These are phyloP conservation scores for Coemansia sp. DNA, from an alignment of 192 early-diverging fungal species.

Conservation along the genomic window DNA sequence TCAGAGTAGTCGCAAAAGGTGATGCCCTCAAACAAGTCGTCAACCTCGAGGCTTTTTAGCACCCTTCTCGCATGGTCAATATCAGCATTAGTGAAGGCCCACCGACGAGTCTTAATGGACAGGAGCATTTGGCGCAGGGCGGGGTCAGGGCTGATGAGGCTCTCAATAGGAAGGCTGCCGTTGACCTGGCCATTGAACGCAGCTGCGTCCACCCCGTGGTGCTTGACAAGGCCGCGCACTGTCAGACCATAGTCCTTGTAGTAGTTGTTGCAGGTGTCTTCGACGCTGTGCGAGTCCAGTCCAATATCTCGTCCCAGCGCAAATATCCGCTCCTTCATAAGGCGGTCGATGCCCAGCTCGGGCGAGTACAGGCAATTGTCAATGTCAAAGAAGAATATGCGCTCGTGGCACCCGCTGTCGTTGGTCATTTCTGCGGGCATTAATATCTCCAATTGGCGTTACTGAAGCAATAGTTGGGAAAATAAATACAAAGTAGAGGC, in stretches of 20 bases:
- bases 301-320: constrained; percentile 57
- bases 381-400: constrained; percentile 73
- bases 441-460: no score
- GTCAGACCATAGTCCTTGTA: constrained; percentile 69
- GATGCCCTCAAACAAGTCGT: constrained; percentile 70
- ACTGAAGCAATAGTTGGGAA: background rate
- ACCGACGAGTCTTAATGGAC: constrained; percentile 54
- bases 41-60: constrained; percentile 57
- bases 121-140: constrained; percentile 61
- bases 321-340: constrained; percentile 63
- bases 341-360: constrained; percentile 44
- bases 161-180: constrained; percentile 61
- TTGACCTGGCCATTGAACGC: constrained; percentile 69
- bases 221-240: constrained; percentile 62
- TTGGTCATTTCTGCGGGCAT: constrained; percentile 2
- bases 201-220: constrained; percentile 63
- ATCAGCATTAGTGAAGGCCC: constrained; percentile 80
- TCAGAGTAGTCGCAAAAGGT: constrained; percentile 70
- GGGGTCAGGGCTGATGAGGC: constrained; percentile 56
- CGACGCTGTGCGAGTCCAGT: constrained; percentile 53
- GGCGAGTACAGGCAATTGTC: constrained; percentile 73
- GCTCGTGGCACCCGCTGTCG: constrained; percentile 2
- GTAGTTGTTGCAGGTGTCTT: constrained; percentile 54
- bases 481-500: background rate
- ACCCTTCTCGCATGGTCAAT: constrained; percentile 65